Base-by-base conservation (phyloP, 345 rosid species). In the Syzygium aqueum region DNA sequence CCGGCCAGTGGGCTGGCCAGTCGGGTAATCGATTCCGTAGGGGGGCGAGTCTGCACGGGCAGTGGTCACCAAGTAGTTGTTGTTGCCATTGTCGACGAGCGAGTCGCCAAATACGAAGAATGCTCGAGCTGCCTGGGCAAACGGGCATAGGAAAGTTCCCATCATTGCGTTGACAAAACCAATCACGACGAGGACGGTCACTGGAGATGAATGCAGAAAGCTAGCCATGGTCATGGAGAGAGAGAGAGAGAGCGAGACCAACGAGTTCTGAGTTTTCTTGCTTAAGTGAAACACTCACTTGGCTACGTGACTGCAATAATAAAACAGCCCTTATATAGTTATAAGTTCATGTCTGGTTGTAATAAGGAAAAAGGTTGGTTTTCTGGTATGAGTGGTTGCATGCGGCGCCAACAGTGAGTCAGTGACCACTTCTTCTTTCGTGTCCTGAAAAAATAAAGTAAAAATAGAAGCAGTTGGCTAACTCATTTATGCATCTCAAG, bases 51-150 rank as follows among this genome's bases (percentile, higher is more conserved):
- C 97, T 1, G 99, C 99, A 2, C 98, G 93, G 11, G 98, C 98
- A 10, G 97, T 92, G 88, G 98, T 97, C 27, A 91, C 88, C 49
- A 97, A 93, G 93, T 94, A 96, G 90, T 94, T 92, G 77, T 97
- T 96, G 92, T 97, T 97, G 88, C 98, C 98, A 89, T 92, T 97
- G 86, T 97, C 99, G 11, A 96, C 99, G 1, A 97, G 93, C 11
- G 98, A 97, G 84, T 97, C 96, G 8, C 98, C 98, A 27, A 95
- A 94, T 46, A 92, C 96, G 30, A 91, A 95, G 92, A 94, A 95
- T 15, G 95, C 95, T 85, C 98, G 92, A 82, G 89, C 85, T 1
- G 93, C 93, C 84, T 92, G 90, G 14, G 91, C 92, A 59, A 73
- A 27, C 52, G 82, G 92, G 22, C 89, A 89, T 83, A 86, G 85